phyloP scores from a whole-genome alignment of 768 basidiomycete species.

The Lactarius psammicola region DNA sequence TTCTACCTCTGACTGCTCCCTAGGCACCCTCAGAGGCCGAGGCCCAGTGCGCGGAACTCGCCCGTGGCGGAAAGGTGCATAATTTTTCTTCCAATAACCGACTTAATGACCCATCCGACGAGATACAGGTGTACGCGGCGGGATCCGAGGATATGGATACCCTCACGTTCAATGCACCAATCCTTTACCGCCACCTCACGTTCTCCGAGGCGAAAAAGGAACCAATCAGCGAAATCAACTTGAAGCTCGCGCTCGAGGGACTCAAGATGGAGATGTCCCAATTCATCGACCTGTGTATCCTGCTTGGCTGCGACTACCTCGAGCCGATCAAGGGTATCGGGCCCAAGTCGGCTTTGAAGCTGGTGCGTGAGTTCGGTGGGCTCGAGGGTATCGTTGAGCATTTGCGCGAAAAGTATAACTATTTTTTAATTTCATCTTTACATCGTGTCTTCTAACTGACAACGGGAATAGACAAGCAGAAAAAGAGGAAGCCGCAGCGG shows the following conservation, averaged over 20 bases:
- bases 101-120: constrained; percentile 1
- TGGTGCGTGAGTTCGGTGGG: constrained; percentile 77
- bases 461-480: constrained; percentile 39
- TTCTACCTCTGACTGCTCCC: constrained; percentile 1
- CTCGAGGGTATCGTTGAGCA: constrained; percentile 74
- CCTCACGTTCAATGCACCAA: constrained; percentile 89
- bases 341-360: constrained; percentile 92
- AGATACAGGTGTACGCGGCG: constrained; percentile 84
- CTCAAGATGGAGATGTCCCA: constrained; percentile 92
- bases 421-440: neutral
- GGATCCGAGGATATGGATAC: constrained; percentile 99
- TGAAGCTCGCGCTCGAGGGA: constrained; percentile 80
- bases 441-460: constrained; percentile 13
- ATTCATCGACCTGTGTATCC: constrained; percentile 96
- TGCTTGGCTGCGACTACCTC: constrained; percentile 97
- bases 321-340: constrained; percentile 98
- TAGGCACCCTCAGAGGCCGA: constrained; percentile 99
- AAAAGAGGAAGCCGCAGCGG: constrained; percentile 42
- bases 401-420: constrained; percentile 72
- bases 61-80: constrained; percentile 85
- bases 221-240: constrained; percentile 90
- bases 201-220: constrained; percentile 98
- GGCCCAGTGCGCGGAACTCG: constrained; percentile 97
- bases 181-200: constrained; percentile 92
- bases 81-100: neutral